These are phyloP conservation scores for Tuber calosporum DNA, from an alignment of 495 filamentous ascomycete species.

Conservation along the genomic window DNA sequence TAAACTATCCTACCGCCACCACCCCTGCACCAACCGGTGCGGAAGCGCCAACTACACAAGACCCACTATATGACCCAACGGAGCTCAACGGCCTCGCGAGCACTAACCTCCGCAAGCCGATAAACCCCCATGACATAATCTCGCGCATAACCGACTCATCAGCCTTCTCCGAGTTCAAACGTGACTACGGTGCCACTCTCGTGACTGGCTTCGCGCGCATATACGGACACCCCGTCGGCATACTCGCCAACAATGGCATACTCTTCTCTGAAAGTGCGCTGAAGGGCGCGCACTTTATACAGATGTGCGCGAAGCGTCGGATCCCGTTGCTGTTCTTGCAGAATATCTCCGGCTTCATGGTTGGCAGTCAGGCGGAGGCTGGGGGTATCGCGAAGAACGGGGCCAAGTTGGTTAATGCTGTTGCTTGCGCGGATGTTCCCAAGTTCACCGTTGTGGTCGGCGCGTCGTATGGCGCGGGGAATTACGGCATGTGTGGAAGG, in stretches of 20 bases:
- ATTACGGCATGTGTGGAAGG: conserved; percentile 75
- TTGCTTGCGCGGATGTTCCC: conserved; percentile 88
- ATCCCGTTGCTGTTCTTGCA: conserved; percentile 91
- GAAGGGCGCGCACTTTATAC: conserved; percentile 96
- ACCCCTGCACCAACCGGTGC: conserved; percentile 11
- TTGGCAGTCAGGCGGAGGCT: conserved; percentile 82
- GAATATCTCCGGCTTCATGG: conserved; percentile 98
- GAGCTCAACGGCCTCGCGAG: conserved; percentile 85
- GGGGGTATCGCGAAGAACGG: conserved; percentile 98
- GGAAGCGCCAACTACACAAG: conserved; percentile 47
- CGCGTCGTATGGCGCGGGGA: conserved; percentile 71
- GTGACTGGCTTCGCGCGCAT: conserved; percentile 87
- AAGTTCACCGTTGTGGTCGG: conserved; percentile 96
- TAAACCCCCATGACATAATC: conserved; percentile 84
- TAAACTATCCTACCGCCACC: conserved; percentile 64
- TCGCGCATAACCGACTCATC: conserved; percentile 88
- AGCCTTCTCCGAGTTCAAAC: conserved; percentile 89
- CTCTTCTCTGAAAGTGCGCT: conserved; percentile 85
- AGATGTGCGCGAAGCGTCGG: conserved; percentile 84
- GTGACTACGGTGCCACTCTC: conserved; percentile 79
- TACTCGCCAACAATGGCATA: conserved; percentile 94
- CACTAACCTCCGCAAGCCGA: conserved; percentile 74
- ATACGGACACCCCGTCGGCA: conserved; percentile 84
- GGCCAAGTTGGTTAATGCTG: conserved; percentile 92
- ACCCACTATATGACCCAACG: conserved; percentile 72